These are phyloP conservation scores for Rhynchosporium agropyri DNA, from an alignment of 2,329 filamentous ascomycete genomes.

Conservation along the genomic window DNA sequence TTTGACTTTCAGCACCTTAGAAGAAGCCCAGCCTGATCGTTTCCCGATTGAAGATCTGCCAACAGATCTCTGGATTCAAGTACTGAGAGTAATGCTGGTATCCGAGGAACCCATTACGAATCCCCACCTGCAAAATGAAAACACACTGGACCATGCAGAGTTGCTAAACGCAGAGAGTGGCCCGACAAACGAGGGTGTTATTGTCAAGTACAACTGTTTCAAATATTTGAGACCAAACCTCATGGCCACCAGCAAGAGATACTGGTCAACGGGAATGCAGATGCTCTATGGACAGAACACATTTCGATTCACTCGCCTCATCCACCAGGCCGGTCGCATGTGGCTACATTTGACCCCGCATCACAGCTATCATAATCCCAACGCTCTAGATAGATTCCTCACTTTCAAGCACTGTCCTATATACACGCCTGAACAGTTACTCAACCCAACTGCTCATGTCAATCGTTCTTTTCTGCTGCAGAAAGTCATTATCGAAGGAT, in stretches of 20 bases:
- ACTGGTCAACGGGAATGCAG: background rate
- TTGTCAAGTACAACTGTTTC: constrained; percentile 5
- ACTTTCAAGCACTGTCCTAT: background rate
- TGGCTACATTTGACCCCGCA: background rate
- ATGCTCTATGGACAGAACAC: constrained; percentile 14
- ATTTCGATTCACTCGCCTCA: constrained; percentile 6
- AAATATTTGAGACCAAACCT: constrained; percentile 13
- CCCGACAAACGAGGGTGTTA: no score
- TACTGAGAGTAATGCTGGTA: constrained; percentile 11
- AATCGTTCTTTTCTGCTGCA: background rate
- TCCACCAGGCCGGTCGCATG: background rate
- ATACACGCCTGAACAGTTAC: background rate
- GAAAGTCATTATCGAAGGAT: constrained; percentile 1
- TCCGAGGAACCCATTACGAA: constrained; percentile 12
- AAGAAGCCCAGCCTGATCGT: background rate
- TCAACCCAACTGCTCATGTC: background rate
- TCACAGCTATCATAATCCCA: no score
- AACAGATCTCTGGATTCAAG: background rate
- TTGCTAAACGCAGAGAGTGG: background rate
- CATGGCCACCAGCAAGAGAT: constrained; percentile 4
- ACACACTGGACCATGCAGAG: background rate
- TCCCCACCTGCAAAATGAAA: background rate
- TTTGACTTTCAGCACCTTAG: background rate
- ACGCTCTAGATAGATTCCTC: background rate
- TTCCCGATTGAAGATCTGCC: constrained; percentile 2